Evolutionary conservation across 2,329 filamentous ascomycete genomes (phyloP).

Genomic region (Elsinoe perseae): DNA sequence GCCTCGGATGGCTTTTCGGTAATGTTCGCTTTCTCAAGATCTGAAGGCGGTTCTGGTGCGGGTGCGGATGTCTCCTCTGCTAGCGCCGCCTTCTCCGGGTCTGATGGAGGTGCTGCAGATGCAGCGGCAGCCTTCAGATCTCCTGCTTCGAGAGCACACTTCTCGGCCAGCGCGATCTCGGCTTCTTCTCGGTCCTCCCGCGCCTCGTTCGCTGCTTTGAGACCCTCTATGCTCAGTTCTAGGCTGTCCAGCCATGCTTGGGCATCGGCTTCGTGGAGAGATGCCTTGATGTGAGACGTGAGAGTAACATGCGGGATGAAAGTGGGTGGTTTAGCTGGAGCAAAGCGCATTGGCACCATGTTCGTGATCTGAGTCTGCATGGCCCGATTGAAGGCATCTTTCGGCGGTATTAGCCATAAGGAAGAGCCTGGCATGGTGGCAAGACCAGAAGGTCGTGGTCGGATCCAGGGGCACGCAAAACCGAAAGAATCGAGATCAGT

Average conservation of each 20-base stretch:
- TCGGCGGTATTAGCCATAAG: conserved; percentile 36
- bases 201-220: not conserved
- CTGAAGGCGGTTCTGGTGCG: not conserved
- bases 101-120: not conserved
- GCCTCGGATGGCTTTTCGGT: not conserved
- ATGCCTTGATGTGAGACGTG: conserved; percentile 31
- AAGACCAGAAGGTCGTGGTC: not conserved
- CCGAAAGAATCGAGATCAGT: not conserved
- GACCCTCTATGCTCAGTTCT: conserved; percentile 18
- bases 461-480: not conserved
- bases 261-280: conserved; percentile 25
- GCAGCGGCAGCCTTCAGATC: conserved; percentile 11
- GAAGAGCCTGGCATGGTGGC: conserved; percentile 34
- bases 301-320: conserved; percentile 39
- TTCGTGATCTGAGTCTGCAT: conserved; percentile 31
- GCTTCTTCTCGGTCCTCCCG: not conserved
- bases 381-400: conserved; percentile 26
- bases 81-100: not conserved
- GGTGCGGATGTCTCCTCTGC: not conserved
- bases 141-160: conserved; percentile 6
- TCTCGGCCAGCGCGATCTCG: not conserved
- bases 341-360: conserved; percentile 30
- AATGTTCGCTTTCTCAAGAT: not conserved
- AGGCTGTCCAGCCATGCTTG: conserved; percentile 34
- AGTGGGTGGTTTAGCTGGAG: conserved; percentile 21